Evolutionary conservation across 2,329 filamentous ascomycete species (phyloP), one percentile per base, ranked within the genome.

Genomic region (Dactylellina parvicollis): DNA sequence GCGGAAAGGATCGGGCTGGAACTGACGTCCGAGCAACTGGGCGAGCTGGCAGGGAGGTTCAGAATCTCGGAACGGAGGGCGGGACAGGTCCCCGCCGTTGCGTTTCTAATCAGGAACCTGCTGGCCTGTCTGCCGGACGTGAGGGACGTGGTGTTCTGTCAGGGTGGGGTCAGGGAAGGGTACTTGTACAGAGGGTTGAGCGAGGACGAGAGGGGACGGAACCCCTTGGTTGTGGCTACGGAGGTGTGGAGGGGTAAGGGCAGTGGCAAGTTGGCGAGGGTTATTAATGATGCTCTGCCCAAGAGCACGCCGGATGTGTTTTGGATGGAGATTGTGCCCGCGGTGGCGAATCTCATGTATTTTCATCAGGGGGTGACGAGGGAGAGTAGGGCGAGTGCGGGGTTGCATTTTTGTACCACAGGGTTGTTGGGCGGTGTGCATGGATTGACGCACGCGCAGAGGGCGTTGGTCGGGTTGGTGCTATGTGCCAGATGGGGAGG

Each of bases 91-190:
- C 90, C 92, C 0, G 92, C 93, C 28, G 92, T 96, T 30, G 87
- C 88, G 0, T 87, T 91, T 28, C 87, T 96, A 3, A 87, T 96
- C n/a, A 87, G 89, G 30, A 89, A 90, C 16, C 85, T 97, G 14
- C 83, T 89, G 30, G 83, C 86, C 40, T 86, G 88, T 0, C 84
- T 96, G 1, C 90, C 90, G 2, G 84, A 84, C 44, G 89, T 96
- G 76, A 86, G 87, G 44, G 85, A 86, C 22, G 90, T 93, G 1
- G 89, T 89, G 0, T 97, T 96, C 81, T 96, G 92, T 79, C 89
- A 92, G 77, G 92, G 93, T 18, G 93, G 92, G 5, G 93, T 96
- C 74, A 85, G 92, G 40, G 92, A 96, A 80, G 93, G 93, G 0
- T 88, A 88, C 44, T 82, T 96, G 38, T 92, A 92, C 81, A 87